These are phyloP conservation scores for Mycosphaerella sp. DNA, from an alignment of 2,329 filamentous ascomycete genomes.

Conservation along the genomic window DNA sequence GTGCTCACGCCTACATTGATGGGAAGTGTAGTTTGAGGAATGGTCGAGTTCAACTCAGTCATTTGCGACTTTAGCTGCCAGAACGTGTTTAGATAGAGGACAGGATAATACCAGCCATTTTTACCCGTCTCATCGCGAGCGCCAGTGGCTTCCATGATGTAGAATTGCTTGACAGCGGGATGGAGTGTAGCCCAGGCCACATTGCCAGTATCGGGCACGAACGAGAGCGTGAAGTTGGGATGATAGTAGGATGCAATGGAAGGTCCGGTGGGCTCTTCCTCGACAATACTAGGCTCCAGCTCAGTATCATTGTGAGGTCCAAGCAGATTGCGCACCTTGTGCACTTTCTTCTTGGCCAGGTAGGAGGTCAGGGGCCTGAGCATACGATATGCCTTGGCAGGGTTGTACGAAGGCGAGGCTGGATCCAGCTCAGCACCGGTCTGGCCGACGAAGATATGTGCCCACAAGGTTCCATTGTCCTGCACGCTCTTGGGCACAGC, in stretches of 20 bases:
- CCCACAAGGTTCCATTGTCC: constrained; percentile 88
- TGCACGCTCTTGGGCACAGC: constrained; percentile 72
- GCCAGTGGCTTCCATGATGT: constrained; percentile 71
- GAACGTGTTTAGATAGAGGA: constrained; percentile 90
- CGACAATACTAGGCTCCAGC: constrained; percentile 37
- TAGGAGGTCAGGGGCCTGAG: constrained; percentile 81
- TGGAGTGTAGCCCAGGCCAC: constrained; percentile 61
- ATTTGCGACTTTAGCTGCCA: constrained; percentile 93
- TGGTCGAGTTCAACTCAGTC: constrained; percentile 84
- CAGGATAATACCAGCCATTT: constrained; percentile 89
- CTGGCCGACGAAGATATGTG: constrained; percentile 83
- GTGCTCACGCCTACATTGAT: constrained; percentile 80
- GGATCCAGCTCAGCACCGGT: constrained; percentile 72
- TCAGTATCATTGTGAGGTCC: constrained; percentile 43
- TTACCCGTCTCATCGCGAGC: constrained; percentile 77
- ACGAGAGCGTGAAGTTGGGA: constrained; percentile 83
- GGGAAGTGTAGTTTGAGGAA: constrained; percentile 77
- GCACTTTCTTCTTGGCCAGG: constrained; percentile 80
- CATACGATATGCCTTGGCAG: constrained; percentile 73
- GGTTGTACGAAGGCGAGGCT: constrained; percentile 62
- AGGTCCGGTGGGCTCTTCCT: constrained; percentile 53
- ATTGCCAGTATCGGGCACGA: constrained; percentile 73
- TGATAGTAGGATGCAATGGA: constrained; percentile 84
- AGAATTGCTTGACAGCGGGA: constrained; percentile 67
- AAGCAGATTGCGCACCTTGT: constrained; percentile 81